Conservation (phyloP, 2,329 filamentous ascomycete species). For the Rutstroemia sp. region DNA sequence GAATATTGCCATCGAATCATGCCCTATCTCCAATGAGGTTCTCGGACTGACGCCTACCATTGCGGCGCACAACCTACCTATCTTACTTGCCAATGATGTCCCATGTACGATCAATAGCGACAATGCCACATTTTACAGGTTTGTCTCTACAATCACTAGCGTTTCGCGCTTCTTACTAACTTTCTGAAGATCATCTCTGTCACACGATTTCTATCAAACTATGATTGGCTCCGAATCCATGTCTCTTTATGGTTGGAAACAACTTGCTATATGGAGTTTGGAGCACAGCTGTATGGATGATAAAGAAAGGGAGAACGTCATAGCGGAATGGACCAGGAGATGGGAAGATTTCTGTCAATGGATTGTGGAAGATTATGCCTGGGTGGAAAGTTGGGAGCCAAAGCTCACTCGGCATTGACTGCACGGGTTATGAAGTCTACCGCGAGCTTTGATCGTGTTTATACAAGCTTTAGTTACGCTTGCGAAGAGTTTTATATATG, state of each 20-base stretch:
- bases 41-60: constrained; percentile 60
- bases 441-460: not conserved
- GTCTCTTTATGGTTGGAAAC: constrained; percentile 63
- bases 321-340: constrained; percentile 40
- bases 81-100: constrained; percentile 62
- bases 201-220: constrained; percentile 71
- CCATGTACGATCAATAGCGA: constrained; percentile 70
- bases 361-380: constrained; percentile 38
- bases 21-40: constrained; percentile 71
- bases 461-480: too few species aligned
- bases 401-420: not conserved
- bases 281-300: constrained; percentile 48
- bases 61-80: constrained; percentile 59
- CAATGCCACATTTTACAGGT: constrained; percentile 68
- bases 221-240: constrained; percentile 62
- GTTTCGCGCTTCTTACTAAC: not conserved
- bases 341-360: constrained; percentile 53
- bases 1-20: constrained; percentile 66
- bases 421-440: not conserved
- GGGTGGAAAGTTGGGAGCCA: constrained; percentile 16
- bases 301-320: constrained; percentile 34
- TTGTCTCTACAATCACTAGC: constrained; percentile 16
- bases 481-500: too few species aligned
- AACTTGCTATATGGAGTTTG: constrained; percentile 56
- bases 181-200: constrained; percentile 53